Base-by-base conservation (phyloP, 805 yeast species). In the Hanseniaspora nectarophila region DNA sequence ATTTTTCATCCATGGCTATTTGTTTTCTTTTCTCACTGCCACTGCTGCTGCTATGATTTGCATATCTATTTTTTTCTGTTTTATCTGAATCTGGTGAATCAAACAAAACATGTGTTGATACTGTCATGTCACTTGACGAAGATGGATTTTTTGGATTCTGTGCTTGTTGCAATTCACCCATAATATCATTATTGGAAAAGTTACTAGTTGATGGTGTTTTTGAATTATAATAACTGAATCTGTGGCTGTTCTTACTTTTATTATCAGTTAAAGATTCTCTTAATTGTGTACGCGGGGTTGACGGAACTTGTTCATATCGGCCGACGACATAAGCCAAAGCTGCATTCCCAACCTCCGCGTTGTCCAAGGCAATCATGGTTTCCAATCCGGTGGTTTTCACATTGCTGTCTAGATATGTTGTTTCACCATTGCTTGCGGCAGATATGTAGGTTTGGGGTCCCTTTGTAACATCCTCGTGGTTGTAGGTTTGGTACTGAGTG, bases 311-410 rank as follows among this genome's bases (percentile, higher is more conserved):
- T 4, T 40, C 45, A 24, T 48, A 40, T 23, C 52, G n/a, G n/a
- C 52, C 52, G 16, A 48, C 43, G 3, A 48, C 52, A 48, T 48
- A 48, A 3, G 52, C 52, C 13, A 48, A 28, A 5, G 23, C 52
- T 15, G 52, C 52, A 40, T 48, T 48, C 18, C 52, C 45, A 24
- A 48, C 24, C 13, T 31, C 52, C 2, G 16, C 52, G 32, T 48
- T 40, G 18, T 48, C 52, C 20, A 40, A 20, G 2, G 45, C 34
- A 28, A 31, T 23, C 16, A 33, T 40, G 28, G 52, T 40, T 4
- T 48, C 45, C 13, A 32, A 5, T 1, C 52, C 52, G 1, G 45
- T 29, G 16, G 45, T 42, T n/a, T 39, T 39, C 23, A 8, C 44
- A 13, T 18, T 20, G 3, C 8, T 26, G 38, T 16, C 29, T 1